These are phyloP conservation scores for Favolaschia claudopus DNA, from an alignment of 768 basidiomycete genomes.

Conservation along the genomic window DNA sequence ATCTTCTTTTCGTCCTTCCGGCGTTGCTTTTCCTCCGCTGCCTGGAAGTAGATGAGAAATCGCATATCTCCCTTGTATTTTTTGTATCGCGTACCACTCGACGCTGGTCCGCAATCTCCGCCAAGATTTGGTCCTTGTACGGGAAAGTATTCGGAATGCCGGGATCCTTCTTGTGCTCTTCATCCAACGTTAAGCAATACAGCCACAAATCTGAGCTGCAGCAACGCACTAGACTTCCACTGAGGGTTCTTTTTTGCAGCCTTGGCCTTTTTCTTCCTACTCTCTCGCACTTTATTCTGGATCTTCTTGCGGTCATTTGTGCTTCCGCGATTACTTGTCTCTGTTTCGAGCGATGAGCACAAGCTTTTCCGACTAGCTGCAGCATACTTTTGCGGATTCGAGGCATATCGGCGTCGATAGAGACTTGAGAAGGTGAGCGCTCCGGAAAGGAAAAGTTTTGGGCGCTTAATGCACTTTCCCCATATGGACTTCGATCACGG, in stretches of 20 bases:
- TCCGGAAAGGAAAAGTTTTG: constrained; percentile 14
- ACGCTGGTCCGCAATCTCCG: constrained; percentile 86
- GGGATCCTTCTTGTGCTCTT: constrained; percentile 87
- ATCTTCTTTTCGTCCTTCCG: constrained; percentile 69
- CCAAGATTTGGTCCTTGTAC: constrained; percentile 93
- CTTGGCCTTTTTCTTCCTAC: constrained; percentile 77
- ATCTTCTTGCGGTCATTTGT: constrained; percentile 77
- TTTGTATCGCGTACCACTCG: constrained; percentile 58
- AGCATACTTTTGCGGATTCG: constrained; percentile 72
- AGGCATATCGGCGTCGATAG: constrained; percentile 19
- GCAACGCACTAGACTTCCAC: constrained; percentile 86
- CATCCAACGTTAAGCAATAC: constrained; percentile 4
- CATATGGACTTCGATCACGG: neutral
- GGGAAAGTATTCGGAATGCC: constrained; percentile 94
- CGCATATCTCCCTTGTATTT: neutral
- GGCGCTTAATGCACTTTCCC: constrained; percentile 8
- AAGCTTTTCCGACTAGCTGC: neutral
- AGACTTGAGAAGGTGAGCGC: neutral
- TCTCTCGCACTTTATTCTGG: constrained; percentile 78
- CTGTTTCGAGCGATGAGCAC: constrained; percentile 49
- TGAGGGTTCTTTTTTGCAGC: constrained; percentile 79
- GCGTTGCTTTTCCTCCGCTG: constrained; percentile 77
- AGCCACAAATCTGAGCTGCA: neutral
- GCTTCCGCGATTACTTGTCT: constrained; percentile 84
- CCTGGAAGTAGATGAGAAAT: constrained; percentile 47